A percentile compares a stretch with the other conserved stretches of the same genome.
These are phyloP conservation scores for Cyclotella sp. DNA, from an alignment of 108 stramenopile genomes.

Conservation along the genomic window DNA sequence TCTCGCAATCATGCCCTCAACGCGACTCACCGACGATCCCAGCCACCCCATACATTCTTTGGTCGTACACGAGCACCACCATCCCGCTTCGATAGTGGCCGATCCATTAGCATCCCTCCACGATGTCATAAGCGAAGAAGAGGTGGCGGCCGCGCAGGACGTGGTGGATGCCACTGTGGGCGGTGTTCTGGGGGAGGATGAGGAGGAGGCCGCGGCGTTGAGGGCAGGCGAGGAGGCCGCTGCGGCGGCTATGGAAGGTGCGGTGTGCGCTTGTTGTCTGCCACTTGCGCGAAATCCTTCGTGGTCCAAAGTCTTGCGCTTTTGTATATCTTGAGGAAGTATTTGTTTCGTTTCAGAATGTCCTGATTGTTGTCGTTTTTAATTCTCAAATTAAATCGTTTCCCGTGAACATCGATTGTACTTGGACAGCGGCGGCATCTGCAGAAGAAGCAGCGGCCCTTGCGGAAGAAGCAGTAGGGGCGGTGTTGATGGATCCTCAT, in stretches of 20 bases:
- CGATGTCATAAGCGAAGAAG: not conserved
- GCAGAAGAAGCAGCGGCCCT: slow-evolving; percentile 40
- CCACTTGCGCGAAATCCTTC: too few relatives aligned
- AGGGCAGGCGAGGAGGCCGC: slow-evolving; percentile 18
- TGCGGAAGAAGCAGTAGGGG: slow-evolving; percentile 27
- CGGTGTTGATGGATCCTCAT: slow-evolving; percentile 15
- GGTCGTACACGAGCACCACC: not conserved
- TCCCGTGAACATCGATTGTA: slow-evolving; percentile 7
- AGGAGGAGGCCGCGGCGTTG: slow-evolving; percentile 8
- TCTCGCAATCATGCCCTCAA: not conserved
- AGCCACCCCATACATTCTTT: not conserved
- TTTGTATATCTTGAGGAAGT: not conserved
- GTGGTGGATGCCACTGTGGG: not conserved
- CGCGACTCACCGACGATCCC: not conserved
- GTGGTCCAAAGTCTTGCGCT: too few relatives aligned
- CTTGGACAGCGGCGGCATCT: slow-evolving; percentile 60
- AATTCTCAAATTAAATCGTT: not conserved
- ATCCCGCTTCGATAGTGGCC: not conserved
- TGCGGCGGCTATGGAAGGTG: slow-evolving; percentile 23
- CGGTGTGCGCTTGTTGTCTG: not conserved
- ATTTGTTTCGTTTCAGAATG: too few relatives aligned
- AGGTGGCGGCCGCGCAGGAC: not conserved
- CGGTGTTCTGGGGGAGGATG: slow-evolving; percentile 26
- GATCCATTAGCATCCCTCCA: not conserved
- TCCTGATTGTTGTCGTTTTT: not conserved